A percentile compares a stretch with the other conserved stretches of the same genome.
phyloP scores from a whole-genome alignment of 345 rosid genomes.

The Salix udensis region DNA sequence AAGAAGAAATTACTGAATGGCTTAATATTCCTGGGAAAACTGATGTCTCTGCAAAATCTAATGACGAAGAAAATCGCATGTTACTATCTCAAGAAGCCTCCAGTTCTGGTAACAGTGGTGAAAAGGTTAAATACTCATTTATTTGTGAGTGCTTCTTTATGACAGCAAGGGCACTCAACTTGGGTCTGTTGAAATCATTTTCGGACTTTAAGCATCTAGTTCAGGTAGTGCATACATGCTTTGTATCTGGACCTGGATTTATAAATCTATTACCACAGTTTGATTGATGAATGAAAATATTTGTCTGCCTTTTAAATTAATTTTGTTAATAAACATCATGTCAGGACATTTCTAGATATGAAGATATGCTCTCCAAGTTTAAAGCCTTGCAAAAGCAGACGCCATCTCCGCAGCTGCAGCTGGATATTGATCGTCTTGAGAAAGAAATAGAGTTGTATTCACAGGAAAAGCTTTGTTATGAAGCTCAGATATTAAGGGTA shows the following conservation, averaged over 20 bases:
- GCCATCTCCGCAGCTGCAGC: conserved; percentile 59
- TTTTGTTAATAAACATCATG: neutral
- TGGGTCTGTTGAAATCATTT: conserved; percentile 93
- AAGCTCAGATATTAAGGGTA: conserved; percentile 95
- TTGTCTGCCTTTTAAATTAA: neutral
- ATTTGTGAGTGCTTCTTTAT: conserved; percentile 97
- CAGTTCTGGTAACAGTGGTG: conserved; percentile 52
- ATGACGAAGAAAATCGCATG: conserved; percentile 50
- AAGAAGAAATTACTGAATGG: conserved; percentile 90
- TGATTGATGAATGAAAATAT: too few species aligned
- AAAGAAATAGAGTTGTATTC: conserved; percentile 69
- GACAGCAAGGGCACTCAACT: conserved; percentile 93
- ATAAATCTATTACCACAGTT: neutral
- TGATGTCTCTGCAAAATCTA: conserved; percentile 27
- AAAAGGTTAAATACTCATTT: conserved; percentile 53
- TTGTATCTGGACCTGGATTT: neutral
- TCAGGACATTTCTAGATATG: conserved; percentile 84
- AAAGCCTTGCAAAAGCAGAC: conserved; percentile 71
- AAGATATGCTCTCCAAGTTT: conserved; percentile 63
- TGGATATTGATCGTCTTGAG: conserved; percentile 70
- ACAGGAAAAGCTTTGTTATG: conserved; percentile 91
- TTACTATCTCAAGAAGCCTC: conserved; percentile 72
- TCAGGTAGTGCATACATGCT: conserved; percentile 57
- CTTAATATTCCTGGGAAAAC: conserved; percentile 35
- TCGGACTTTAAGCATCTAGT: conserved; percentile 94